Evolutionary conservation across 306 rosid genomes (phyloP).

Genomic region (Prunus mira): DNA sequence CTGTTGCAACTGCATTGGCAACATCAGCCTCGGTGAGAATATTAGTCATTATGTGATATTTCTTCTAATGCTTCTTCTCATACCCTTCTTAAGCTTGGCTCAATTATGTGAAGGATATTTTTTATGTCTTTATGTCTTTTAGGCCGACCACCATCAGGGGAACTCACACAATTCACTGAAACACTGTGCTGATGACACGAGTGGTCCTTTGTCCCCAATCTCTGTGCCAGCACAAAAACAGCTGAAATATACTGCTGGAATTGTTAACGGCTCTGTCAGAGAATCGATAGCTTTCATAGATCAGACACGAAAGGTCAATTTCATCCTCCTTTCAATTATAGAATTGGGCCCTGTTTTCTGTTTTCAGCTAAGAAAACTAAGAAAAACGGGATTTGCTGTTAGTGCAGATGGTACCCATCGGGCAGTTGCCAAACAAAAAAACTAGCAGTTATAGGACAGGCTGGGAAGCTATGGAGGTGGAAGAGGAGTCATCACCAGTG

Average conservation of each 20-base stretch:
- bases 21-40: constrained; percentile 71
- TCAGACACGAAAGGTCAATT: constrained; percentile 69
- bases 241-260: constrained; percentile 84
- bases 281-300: constrained; percentile 71
- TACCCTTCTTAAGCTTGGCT: neutral
- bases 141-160: constrained; percentile 46
- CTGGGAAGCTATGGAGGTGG: constrained; percentile 98
- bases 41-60: neutral
- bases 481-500: constrained; percentile 99
- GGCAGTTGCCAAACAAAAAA: constrained; percentile 78
- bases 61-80: neutral
- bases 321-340: constrained; percentile 15
- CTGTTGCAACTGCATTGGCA: constrained; percentile 60
- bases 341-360: constrained; percentile 20
- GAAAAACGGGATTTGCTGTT: constrained; percentile 26
- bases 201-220: constrained; percentile 62
- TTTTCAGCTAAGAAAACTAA: constrained; percentile 26
- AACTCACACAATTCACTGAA: constrained; percentile 63
- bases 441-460: constrained; percentile 72
- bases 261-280: constrained; percentile 67
- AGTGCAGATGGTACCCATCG: constrained; percentile 84
- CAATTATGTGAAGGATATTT: neutral
- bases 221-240: constrained; percentile 86
- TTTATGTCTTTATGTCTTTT: constrained; percentile 19
- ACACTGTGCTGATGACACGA: constrained; percentile 64